These are phyloP conservation scores for Metschnikowia dekortorum DNA, from an alignment of 805 yeast species.

Conservation along the genomic window DNA sequence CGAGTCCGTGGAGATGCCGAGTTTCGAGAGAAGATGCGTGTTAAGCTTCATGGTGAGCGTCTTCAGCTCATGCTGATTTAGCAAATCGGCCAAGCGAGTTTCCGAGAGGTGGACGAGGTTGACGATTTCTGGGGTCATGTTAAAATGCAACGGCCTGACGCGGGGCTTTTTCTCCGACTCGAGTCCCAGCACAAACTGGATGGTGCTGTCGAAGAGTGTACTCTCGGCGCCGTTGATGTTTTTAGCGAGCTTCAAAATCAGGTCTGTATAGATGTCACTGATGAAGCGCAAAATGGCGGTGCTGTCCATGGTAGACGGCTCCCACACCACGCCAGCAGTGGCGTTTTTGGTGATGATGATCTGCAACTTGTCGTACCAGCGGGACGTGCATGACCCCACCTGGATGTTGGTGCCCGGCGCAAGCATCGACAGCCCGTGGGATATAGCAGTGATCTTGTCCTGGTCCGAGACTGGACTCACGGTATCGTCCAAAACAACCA, in stretches of 20 bases:
- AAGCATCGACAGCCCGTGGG: slow-evolving; percentile 49
- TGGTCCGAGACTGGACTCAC: slow-evolving; percentile 44
- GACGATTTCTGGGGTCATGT: slow-evolving; percentile 42
- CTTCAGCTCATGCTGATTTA: slow-evolving; percentile 54
- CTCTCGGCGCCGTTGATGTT: slow-evolving; percentile 55
- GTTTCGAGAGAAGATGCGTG: slow-evolving; percentile 33
- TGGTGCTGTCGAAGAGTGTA: slow-evolving; percentile 42
- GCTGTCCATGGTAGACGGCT: slow-evolving; percentile 53
- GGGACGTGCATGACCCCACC: slow-evolving; percentile 52
- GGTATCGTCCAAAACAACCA: slow-evolving; percentile 44
- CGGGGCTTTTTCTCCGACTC: slow-evolving; percentile 35
- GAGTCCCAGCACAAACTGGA: slow-evolving; percentile 36
- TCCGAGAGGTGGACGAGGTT: slow-evolving; percentile 52
- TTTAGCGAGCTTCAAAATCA: slow-evolving; percentile 52
- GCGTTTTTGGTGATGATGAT: slow-evolving; percentile 51
- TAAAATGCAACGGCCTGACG: slow-evolving; percentile 27
- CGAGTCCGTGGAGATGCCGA: slow-evolving; percentile 46
- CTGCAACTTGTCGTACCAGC: slow-evolving; percentile 59
- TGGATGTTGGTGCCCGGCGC: slow-evolving; percentile 44
- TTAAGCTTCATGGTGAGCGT: slow-evolving; percentile 36
- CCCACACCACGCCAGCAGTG: slow-evolving; percentile 58
- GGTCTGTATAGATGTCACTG: slow-evolving; percentile 56
- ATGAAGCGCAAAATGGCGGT: slow-evolving; percentile 55
- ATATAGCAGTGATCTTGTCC: slow-evolving; percentile 45
- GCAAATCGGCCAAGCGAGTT: slow-evolving; percentile 54